Evolutionary conservation across 805 yeast genomes (phyloP), one percentile per base, ranked within the genome.

Genomic region (Schwanniomyces pseudopolymorphus): DNA sequence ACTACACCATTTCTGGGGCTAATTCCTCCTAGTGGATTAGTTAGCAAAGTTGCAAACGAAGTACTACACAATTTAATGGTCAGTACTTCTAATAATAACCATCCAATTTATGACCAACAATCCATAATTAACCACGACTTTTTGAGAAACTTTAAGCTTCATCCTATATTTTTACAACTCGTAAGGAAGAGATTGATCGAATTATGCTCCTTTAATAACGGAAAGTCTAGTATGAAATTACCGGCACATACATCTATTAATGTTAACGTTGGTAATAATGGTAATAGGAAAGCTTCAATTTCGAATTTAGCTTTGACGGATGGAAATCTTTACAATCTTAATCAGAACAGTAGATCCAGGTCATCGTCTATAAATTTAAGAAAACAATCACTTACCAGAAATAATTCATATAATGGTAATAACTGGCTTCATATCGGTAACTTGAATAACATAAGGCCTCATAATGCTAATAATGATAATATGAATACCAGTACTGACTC

Each of bases 381-480:
- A 40, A 72, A 71, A 50, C 77, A 72, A 51, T 69, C 75, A 10
- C 64, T 72, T 40, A 70, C 77, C 1, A 58, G 77, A 52, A 72
- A 71, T 50, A 70, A 70, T 51, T 68, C 75, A 9, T 60, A 58
- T 42, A 57, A 57, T 38, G 63, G 35, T 31, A 60, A 59, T 49
- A 69, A 61, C 48, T 72, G 77, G 78, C 60, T 72, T 39, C 78
- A 72, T 56, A 70, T 72, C 33, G 78, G 78, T 4, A 72, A 72
- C 52, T 59, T 72, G 47, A 63, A 59, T 49, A 65, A 59, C 44
- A 60, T 65, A 11, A 63, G 70, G 45, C 57, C 64, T n/a, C 47
- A 51, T 16, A 45, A 46, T 36, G 41, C 42, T 21, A 36, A 20
- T 11, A 50, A 58, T 38, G 63, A 60, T 8, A 59, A 59, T 26